phyloP scores from a whole-genome alignment of 75 land plant species.

The Pseudotsuga menziesii region DNA sequence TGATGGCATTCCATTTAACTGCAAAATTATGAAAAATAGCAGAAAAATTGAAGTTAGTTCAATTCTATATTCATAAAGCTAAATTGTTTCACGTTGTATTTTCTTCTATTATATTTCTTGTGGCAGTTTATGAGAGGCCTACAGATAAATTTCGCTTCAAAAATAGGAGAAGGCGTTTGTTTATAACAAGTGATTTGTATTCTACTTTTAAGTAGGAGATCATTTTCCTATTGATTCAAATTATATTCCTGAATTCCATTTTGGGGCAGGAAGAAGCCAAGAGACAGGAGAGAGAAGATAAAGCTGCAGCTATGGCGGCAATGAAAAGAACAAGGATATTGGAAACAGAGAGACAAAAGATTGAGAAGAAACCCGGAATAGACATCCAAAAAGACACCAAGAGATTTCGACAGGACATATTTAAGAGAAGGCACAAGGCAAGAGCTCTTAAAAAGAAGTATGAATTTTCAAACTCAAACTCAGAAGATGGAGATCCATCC shows the following conservation, averaged over 20 bases:
- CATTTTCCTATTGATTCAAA: not conserved
- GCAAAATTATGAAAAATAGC: not conserved
- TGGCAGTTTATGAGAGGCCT: not conserved
- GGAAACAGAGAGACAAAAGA: constrained; percentile 39
- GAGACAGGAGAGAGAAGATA: constrained; percentile 21
- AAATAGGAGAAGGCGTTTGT: not conserved
- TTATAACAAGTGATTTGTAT: too few species aligned
- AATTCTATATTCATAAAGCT: not conserved
- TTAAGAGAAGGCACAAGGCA: constrained; percentile 38
- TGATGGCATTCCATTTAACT: not conserved
- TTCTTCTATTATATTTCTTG: not conserved
- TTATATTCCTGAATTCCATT: not conserved
- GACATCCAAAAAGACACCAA: constrained; percentile 41
- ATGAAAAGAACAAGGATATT: constrained; percentile 40
- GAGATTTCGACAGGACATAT: constrained; percentile 44
- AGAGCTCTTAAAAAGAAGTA: constrained; percentile 9
- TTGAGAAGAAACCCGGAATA: constrained; percentile 36
- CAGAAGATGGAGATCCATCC: not conserved
- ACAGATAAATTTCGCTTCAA: not conserved
- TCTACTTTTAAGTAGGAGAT: not conserved
- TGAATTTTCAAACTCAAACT: not conserved
- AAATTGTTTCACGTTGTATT: not conserved
- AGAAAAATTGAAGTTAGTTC: not conserved
- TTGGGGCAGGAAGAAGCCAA: constrained; percentile 19
- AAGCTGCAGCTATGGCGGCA: constrained; percentile 32